A percentile compares a stretch with the other conserved stretches of the same genome.
phyloP scores from a whole-genome alignment of 2,329 filamentous ascomycete genomes.

The Curvularia sp. region DNA sequence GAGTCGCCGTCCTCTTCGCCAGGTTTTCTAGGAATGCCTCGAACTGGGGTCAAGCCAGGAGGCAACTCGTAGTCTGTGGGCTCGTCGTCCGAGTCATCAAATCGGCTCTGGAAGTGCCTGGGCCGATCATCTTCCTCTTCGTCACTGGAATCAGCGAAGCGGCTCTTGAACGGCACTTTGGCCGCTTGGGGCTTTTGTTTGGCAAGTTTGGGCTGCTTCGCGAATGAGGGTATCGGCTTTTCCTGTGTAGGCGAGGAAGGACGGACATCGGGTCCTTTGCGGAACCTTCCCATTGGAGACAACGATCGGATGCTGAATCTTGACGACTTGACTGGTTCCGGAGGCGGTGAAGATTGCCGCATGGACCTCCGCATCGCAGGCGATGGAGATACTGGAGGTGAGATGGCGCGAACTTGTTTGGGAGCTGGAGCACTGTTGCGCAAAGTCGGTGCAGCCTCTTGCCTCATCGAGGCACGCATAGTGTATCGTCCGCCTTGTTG shows the following conservation, averaged over 20 bases:
- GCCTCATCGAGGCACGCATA: constrained; percentile 78
- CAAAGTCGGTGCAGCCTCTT: constrained; percentile 39
- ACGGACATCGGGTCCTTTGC: constrained; percentile 40
- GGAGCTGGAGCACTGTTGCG: constrained; percentile 44
- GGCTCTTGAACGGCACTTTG: constrained; percentile 48
- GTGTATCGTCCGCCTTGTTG: constrained; percentile 58
- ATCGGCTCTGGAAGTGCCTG: constrained; percentile 54
- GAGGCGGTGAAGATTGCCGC: constrained; percentile 40
- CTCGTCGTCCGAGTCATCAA: constrained; percentile 55
- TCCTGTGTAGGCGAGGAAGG: constrained; percentile 25
- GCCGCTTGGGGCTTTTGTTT: constrained; percentile 28
- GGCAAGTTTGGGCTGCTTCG: constrained; percentile 28
- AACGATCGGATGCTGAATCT: constrained; percentile 73
- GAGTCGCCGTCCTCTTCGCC: constrained; percentile 64
- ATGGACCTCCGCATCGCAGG: constrained; percentile 43
- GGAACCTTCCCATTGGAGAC: constrained; percentile 68
- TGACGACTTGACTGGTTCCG: constrained; percentile 52
- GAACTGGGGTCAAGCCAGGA: constrained; percentile 60
- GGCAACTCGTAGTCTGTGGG: constrained; percentile 57
- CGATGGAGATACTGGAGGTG: constrained; percentile 40
- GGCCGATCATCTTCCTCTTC: constrained; percentile 50
- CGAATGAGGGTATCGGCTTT: constrained; percentile 26
- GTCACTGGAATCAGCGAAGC: constrained; percentile 76
- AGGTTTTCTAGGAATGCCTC: constrained; percentile 65
- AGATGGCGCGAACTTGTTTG: constrained; percentile 52